Base-by-base conservation (phyloP, 2,329 filamentous ascomycete species). In the Alternaria panax region DNA sequence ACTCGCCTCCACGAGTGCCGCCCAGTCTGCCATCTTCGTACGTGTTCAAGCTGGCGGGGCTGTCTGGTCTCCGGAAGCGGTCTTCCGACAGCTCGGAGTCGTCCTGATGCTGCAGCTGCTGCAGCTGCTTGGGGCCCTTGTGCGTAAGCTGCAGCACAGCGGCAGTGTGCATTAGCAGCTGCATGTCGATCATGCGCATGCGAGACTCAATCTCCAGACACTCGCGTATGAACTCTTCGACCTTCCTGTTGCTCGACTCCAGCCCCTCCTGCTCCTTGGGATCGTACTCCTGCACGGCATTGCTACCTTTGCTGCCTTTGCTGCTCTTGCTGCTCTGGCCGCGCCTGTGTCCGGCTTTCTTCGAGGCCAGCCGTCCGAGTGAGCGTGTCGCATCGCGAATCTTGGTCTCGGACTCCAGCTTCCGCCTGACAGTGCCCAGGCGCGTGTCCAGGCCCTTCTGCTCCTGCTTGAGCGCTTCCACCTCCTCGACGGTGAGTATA, bases 131-230 rank as follows among this genome's bases (percentile, higher is more conserved):
- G n/a, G 90, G 83, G 0, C 87, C 88, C 69, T 90, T 90, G 78
- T 98, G 93, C 8, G 93, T 96, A 77, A 96, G 86, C 74, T 97
- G 93, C 54, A 99, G 81, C 38, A 99, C 92, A 43, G 92, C 94
- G 14, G 95, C 93, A 0, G 94, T 98, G 76, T 99, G 95, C 76
- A 94, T 89, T 51, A 98, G 81, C 43, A 99, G 81, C 62, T 88
- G 87, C 69, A 86, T 87, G 71, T 96, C 91, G 86, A 59, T 90
- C 86, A 80, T 92, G 88, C 59, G 90, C 82, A 66, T 90, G 83
- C 76, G 70, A n/a, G 91, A 91, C 78, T 97, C 92, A 56, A 96
- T 81, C 59, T 86, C 85, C 80, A 91, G 92, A 36, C 98, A 81
- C 70, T 97, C 92, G 40, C 88, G 84, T 4, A 93, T 89, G 57